Percentiles rank a stretch among this genome's conserved stretches.
These are phyloP conservation scores for Mucor indicus DNA, from an alignment of 371 early-diverging fungal genomes.

Conservation along the genomic window DNA sequence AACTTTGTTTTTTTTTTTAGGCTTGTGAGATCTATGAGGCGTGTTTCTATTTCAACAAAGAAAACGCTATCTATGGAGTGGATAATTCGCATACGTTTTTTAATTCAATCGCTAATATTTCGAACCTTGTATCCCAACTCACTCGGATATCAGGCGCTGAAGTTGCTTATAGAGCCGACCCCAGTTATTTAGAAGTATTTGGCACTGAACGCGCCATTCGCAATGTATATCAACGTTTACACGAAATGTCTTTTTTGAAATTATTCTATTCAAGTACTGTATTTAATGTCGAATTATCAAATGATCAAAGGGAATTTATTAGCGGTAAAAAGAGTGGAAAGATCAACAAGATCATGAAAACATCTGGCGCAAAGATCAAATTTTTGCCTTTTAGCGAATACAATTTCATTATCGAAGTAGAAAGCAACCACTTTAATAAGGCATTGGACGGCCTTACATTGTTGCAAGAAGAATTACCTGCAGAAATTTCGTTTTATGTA, in stretches of 20 bases:
- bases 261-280: constrained; percentile 35
- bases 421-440: constrained; percentile 41
- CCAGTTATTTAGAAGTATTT: constrained; percentile 56
- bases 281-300: constrained; percentile 60
- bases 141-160: constrained; percentile 58
- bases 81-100: constrained; percentile 20
- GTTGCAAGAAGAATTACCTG: constrained; percentile 78
- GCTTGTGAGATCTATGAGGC: constrained; percentile 60
- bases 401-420: constrained; percentile 71
- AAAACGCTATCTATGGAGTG: constrained; percentile 23
- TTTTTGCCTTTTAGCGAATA: constrained; percentile 58
- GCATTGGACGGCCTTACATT: constrained; percentile 63
- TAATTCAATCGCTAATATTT: constrained; percentile 31
- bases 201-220: constrained; percentile 61
- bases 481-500: constrained; percentile 79
- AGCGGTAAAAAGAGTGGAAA: constrained; percentile 92
- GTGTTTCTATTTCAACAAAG: constrained; percentile 48
- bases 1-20: too few relatives aligned
- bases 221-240: constrained; percentile 51
- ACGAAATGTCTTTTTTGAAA: constrained; percentile 47
- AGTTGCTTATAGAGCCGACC: constrained; percentile 45
- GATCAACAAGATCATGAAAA: constrained; percentile 78
- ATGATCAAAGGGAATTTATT: constrained; percentile 82
- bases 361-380: constrained; percentile 56
- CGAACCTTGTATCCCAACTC: constrained; percentile 41